Percentiles rank a stretch among this genome's conserved stretches.
Evolutionary conservation across 805 yeast genomes (phyloP).

Genomic region (Candida nonsorbophila): DNA sequence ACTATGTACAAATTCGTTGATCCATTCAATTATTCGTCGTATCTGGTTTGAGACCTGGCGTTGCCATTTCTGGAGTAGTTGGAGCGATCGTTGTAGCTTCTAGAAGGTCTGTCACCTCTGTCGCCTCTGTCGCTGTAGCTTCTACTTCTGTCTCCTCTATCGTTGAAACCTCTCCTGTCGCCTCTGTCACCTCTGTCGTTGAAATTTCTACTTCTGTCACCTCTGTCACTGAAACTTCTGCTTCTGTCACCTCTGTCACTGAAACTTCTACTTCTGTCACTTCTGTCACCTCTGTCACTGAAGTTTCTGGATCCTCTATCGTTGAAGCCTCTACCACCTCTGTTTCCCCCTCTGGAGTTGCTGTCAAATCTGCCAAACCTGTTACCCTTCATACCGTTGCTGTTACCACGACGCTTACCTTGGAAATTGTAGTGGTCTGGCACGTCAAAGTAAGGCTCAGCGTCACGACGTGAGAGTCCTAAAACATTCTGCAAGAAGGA

Average conservation of each 20-base stretch:
- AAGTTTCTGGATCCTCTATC: constrained; percentile 2
- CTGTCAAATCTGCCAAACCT: constrained; percentile 9
- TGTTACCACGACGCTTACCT: constrained; percentile 2
- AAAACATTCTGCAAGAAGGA: constrained; percentile 3
- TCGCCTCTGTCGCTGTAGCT: not conserved
- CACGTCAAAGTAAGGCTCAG: constrained; percentile 6
- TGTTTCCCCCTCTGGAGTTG: constrained; percentile 7
- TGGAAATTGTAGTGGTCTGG: too few relatives aligned
- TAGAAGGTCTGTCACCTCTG: too few relatives aligned
- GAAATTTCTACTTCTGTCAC: constrained; percentile 4
- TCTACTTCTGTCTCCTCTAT: constrained; percentile 2
- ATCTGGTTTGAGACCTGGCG: too few relatives aligned
- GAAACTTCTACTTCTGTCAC: constrained; percentile 1
- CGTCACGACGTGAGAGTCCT: constrained; percentile 5
- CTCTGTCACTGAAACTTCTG: constrained; percentile 5
- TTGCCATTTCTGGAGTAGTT: too few relatives aligned
- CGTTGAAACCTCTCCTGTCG: not conserved
- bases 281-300: not conserved
- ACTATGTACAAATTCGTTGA: too few relatives aligned
- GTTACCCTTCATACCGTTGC: constrained; percentile 1
- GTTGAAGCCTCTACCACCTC: constrained; percentile 3
- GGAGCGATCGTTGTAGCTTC: too few relatives aligned
- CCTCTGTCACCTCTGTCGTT: constrained; percentile 12
- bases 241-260: constrained; percentile 1
- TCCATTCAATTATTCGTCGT: too few relatives aligned